These are phyloP conservation scores for Paecilomyces sp. DNA, from an alignment of 2,329 filamentous ascomycete species.

Conservation along the genomic window DNA sequence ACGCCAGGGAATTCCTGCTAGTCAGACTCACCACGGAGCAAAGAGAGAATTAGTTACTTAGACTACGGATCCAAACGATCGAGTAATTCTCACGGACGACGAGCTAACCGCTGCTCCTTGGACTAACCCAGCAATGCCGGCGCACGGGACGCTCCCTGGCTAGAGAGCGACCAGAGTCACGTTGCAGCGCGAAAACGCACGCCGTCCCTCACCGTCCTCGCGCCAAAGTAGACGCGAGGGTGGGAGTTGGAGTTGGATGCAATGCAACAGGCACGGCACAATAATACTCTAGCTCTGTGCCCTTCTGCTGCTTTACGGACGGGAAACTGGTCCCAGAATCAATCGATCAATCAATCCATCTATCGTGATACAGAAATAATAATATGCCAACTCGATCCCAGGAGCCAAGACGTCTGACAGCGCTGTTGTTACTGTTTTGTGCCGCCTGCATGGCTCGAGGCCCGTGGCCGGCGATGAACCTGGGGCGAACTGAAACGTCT, in stretches of 20 bases:
- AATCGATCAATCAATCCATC: too few species aligned
- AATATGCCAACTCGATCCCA: too few species aligned
- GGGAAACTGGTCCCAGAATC: too few species aligned
- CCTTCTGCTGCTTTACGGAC: too few species aligned
- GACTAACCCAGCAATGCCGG: neutral
- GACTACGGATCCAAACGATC: too few species aligned
- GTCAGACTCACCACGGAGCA: too few species aligned
- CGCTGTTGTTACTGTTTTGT: neutral
- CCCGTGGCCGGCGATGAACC: neutral
- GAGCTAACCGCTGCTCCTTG: too few species aligned
- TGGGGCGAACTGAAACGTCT: neutral
- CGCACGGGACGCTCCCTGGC: neutral
- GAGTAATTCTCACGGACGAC: too few species aligned
- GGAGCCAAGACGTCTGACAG: neutral
- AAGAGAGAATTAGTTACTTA: too few species aligned
- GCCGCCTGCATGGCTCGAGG: neutral
- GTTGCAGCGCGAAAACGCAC: neutral
- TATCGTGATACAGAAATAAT: too few species aligned
- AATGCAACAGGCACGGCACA: neutral
- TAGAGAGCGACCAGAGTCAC: neutral
- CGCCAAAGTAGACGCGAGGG: neutral
- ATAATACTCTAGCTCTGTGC: neutral
- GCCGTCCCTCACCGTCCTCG: neutral
- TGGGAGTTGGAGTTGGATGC: neutral
- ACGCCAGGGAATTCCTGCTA: too few species aligned